Evolutionary conservation across 2,329 filamentous ascomycete species (phyloP).

Genomic region (Monosporascus sp.): DNA sequence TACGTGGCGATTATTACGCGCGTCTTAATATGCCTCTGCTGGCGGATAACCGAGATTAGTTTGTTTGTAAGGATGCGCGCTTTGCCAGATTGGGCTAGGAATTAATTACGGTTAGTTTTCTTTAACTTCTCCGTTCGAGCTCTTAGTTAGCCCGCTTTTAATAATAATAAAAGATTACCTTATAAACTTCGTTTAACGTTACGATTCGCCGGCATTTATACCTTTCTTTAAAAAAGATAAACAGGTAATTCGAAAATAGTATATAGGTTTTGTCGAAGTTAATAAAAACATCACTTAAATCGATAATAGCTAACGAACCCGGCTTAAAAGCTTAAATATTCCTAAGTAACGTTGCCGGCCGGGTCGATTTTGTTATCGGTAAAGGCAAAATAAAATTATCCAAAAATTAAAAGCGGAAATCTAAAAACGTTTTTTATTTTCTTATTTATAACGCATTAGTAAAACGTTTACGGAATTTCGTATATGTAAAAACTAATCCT

Average conservation of each 20-base stretch:
- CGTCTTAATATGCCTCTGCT: slow-evolving; percentile 15
- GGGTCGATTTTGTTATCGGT: slow-evolving; percentile 3
- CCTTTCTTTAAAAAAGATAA: slow-evolving; percentile 40
- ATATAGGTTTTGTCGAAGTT: slow-evolving; percentile 47
- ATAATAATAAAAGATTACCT: too few relatives aligned
- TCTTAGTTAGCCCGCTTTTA: neutral
- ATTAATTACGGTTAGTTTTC: slow-evolving; percentile 6
- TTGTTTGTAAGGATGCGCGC: slow-evolving; percentile 11
- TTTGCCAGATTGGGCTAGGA: slow-evolving; percentile 9
- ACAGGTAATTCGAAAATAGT: slow-evolving; percentile 50
- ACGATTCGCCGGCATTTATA: slow-evolving; percentile 40
- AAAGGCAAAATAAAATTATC: slow-evolving; percentile 44
- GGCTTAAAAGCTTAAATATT: slow-evolving; percentile 24
- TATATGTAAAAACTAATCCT: slow-evolving; percentile 35
- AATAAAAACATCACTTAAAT: slow-evolving; percentile 51
- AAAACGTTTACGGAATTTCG: slow-evolving; percentile 31
- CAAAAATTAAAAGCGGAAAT: slow-evolving; percentile 42
- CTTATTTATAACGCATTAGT: slow-evolving; percentile 23
- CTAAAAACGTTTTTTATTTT: slow-evolving; percentile 36
- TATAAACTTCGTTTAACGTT: slow-evolving; percentile 55
- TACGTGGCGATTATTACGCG: slow-evolving; percentile 18
- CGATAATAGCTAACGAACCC: slow-evolving; percentile 50
- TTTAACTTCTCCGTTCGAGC: too few relatives aligned
- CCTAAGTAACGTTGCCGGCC: slow-evolving; percentile 3
- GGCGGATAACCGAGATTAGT: slow-evolving; percentile 14